Evolutionary conservation across 257 asterid species (phyloP).

Genomic region (Solanum infundibuliforme): DNA sequence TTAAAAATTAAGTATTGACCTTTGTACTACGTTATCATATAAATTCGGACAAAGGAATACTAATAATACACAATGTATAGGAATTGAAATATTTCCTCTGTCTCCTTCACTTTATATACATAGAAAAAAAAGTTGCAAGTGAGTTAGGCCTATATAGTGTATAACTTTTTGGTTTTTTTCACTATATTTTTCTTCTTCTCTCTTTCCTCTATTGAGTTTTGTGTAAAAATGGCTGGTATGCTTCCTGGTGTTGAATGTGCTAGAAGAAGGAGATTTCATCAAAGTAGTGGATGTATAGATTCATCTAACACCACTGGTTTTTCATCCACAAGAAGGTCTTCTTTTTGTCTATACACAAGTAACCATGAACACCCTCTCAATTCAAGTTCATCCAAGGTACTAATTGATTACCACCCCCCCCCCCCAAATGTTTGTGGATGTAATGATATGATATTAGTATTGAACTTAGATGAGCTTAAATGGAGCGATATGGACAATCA

Average conservation of each 20-base stretch:
- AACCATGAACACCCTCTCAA: conserved; percentile 20
- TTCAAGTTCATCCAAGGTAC: conserved; percentile 26
- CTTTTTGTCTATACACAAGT: conserved; percentile 33
- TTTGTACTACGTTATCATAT: neutral
- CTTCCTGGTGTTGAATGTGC: conserved; percentile 65
- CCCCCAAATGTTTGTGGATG: neutral
- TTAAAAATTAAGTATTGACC: neutral
- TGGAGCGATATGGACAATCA: neutral
- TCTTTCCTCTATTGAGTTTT: neutral
- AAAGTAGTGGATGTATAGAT: conserved; percentile 20
- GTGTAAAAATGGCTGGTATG: conserved; percentile 43
- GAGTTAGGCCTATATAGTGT: neutral
- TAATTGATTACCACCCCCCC: neutral
- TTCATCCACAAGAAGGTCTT: conserved; percentile 27
- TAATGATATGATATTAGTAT: neutral
- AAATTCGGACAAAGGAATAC: neutral
- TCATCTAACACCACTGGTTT: conserved; percentile 3
- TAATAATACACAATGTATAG: neutral
- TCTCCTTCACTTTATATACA: neutral
- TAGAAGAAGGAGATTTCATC: conserved; percentile 50
- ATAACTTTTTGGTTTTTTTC: neutral
- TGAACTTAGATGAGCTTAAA: neutral
- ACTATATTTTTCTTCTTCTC: neutral
- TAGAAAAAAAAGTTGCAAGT: neutral
- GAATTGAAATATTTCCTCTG: neutral